Conservation (phyloP, 441 rosid genomes). For the Gossypium davidsonii region DNA sequence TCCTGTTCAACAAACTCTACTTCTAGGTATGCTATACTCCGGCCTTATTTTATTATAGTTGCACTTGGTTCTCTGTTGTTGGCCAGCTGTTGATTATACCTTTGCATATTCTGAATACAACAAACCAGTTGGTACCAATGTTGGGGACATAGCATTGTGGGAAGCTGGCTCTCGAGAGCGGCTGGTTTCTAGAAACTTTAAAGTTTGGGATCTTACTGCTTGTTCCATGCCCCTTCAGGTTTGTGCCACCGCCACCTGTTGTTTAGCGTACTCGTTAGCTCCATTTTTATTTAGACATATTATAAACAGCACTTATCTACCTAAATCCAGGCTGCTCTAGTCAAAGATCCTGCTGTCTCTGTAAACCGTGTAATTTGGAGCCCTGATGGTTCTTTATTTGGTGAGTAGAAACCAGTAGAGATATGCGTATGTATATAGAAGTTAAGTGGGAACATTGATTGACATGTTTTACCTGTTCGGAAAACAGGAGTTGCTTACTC, state of each 20-base stretch:
- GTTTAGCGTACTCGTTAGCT: slow-evolving; percentile 3
- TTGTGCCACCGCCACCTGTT: background rate
- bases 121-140: slow-evolving; percentile 83
- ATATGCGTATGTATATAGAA: background rate
- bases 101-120: slow-evolving; percentile 14
- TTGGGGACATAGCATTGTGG: slow-evolving; percentile 90
- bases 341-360: slow-evolving; percentile 79
- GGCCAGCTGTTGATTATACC: slow-evolving; percentile 4
- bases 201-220: slow-evolving; percentile 78
- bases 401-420: slow-evolving; percentile 42
- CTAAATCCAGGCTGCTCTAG: slow-evolving; percentile 62
- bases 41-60: slow-evolving; percentile 11
- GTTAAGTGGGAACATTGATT: background rate
- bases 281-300: slow-evolving; percentile 5
- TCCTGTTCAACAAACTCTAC: slow-evolving; percentile 73
- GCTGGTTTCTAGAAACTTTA: slow-evolving; percentile 62
- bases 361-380: slow-evolving; percentile 96
- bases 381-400: slow-evolving; percentile 86
- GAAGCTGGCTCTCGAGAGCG: slow-evolving; percentile 85
- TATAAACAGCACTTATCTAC: slow-evolving; percentile 12
- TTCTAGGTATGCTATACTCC: slow-evolving; percentile 50
- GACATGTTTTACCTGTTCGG: slow-evolving; percentile 8
- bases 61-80: slow-evolving; percentile 9
- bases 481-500: slow-evolving; percentile 92
- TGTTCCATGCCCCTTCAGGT: slow-evolving; percentile 91